These are phyloP conservation scores for Ministeria vibrans DNA, from an alignment of 78 protist species.

Conservation along the genomic window DNA sequence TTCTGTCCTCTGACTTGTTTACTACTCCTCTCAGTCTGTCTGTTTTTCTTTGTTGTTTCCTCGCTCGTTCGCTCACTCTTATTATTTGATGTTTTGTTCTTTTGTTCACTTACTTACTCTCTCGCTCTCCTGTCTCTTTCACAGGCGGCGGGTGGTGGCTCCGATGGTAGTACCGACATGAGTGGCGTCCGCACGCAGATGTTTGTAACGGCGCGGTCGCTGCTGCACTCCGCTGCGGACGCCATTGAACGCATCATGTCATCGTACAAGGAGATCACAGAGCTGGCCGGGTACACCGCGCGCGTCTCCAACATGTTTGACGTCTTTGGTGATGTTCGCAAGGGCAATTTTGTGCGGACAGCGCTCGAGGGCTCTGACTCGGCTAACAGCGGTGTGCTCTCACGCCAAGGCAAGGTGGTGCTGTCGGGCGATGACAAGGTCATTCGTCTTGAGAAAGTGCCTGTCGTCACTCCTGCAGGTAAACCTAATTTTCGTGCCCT, in stretches of 20 bases:
- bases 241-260: constrained; percentile 16
- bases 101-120: background rate
- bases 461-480: constrained; percentile 24
- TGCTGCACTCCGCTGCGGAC: background rate
- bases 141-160: background rate
- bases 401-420: background rate
- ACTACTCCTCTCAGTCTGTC: too few relatives aligned
- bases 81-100: background rate
- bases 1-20: too few relatives aligned
- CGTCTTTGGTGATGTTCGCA: constrained; percentile 4
- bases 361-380: background rate
- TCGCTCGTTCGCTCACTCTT: too few relatives aligned
- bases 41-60: too few relatives aligned
- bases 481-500: too few relatives aligned
- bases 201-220: background rate
- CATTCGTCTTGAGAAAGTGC: background rate
- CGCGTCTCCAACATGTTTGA: constrained; percentile 1
- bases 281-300: constrained; percentile 16
- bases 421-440: background rate
- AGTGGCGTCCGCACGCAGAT: constrained; percentile 1
- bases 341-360: background rate
- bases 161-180: background rate
- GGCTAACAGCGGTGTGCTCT: background rate
- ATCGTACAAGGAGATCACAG: constrained; percentile 16
- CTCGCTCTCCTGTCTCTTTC: background rate